Evolutionary conservation across 306 rosid genomes (phyloP).

Genomic region (Cicer cuneatum): DNA sequence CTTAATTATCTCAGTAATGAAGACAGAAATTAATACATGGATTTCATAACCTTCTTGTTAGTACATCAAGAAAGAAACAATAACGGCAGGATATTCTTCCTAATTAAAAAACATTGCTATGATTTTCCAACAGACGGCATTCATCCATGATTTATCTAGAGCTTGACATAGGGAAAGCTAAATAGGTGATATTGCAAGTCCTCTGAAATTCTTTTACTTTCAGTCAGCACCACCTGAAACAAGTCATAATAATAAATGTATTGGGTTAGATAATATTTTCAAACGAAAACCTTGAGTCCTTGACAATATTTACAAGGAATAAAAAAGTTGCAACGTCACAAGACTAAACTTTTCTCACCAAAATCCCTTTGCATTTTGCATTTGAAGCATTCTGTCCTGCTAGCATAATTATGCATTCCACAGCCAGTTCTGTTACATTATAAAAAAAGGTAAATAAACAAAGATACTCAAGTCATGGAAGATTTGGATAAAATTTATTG

Average conservation of each 20-base stretch:
- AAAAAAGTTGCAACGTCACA: constrained; percentile 10
- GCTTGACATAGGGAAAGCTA: constrained; percentile 47
- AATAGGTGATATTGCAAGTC: constrained; percentile 22
- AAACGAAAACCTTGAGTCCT: constrained; percentile 34
- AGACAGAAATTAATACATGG: constrained; percentile 38
- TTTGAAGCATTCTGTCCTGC: constrained; percentile 80
- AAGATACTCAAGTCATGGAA: constrained; percentile 23
- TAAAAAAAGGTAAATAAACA: constrained; percentile 29
- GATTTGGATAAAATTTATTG: constrained; percentile 19
- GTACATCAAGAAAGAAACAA: constrained; percentile 50
- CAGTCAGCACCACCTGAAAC: constrained; percentile 61
- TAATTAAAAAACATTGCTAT: constrained; percentile 45
- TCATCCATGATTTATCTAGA: constrained; percentile 47
- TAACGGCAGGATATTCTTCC: constrained; percentile 43
- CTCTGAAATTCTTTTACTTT: constrained; percentile 45
- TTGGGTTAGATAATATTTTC: constrained; percentile 28
- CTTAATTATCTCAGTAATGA: constrained; percentile 37
- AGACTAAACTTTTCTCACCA: constrained; percentile 60
- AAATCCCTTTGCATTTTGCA: constrained; percentile 76
- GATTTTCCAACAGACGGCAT: constrained; percentile 47
- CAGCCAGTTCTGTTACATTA: constrained; percentile 71
- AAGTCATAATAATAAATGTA: constrained; percentile 6
- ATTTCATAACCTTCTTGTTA: constrained; percentile 51
- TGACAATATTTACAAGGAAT: neutral
- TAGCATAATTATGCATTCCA: constrained; percentile 90